phyloP scores from a whole-genome alignment of 495 filamentous ascomycete species.

The Cercophora sp. region DNA sequence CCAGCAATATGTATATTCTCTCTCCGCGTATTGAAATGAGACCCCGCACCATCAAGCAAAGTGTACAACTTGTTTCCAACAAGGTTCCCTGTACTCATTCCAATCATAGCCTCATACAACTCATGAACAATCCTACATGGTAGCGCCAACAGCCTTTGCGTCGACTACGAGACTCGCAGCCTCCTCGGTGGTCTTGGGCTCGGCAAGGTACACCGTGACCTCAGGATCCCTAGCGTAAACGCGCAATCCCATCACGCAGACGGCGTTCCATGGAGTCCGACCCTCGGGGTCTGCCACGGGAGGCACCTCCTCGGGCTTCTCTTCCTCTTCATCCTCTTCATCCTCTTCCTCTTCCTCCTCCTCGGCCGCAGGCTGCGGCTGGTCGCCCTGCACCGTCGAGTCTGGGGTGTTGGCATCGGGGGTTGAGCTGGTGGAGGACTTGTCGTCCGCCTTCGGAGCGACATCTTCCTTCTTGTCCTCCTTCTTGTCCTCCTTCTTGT shows the following conservation, averaged over 20 bases:
- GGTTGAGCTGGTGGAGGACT: background rate
- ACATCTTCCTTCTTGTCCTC: conserved; percentile 9
- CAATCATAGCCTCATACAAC: background rate
- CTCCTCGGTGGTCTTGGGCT: conserved; percentile 28
- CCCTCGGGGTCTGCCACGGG: conserved; percentile 14
- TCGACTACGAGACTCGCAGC: conserved; percentile 25
- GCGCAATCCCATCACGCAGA: conserved; percentile 49
- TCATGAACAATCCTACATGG: conserved; percentile 17
- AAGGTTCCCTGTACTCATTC: no score
- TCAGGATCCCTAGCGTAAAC: conserved; percentile 44
- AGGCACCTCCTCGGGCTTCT: background rate
- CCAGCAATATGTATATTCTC: no score
- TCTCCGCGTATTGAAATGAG: no score
- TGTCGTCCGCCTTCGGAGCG: background rate
- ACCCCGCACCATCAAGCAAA: no score
- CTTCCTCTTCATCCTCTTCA: conserved; percentile 10
- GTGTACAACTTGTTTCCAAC: no score
- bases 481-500: conserved; percentile 4
- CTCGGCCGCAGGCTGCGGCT: background rate
- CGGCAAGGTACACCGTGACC: conserved; percentile 39
- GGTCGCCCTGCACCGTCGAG: background rate
- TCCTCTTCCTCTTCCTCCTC: conserved; percentile 14
- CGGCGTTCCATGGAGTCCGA: conserved; percentile 48
- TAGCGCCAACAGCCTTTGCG: conserved; percentile 18
- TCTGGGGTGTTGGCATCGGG: background rate